phyloP scores from a whole-genome alignment of 2,329 filamentous ascomycete genomes.

The Fusarium lateritium region DNA sequence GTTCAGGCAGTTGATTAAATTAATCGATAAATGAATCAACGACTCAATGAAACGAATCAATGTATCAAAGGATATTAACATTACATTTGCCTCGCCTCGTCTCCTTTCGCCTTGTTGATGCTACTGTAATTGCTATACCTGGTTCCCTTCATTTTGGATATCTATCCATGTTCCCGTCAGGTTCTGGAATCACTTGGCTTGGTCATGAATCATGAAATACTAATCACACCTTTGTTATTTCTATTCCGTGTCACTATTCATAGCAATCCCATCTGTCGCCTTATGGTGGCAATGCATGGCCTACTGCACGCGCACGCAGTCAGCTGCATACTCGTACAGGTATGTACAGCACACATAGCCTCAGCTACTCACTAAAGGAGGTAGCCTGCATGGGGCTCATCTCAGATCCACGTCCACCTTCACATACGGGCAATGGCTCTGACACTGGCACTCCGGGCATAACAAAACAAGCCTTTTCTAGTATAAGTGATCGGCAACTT shows the following conservation, averaged over 20 bases:
- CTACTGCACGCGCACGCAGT: neutral
- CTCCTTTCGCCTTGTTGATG: conserved; percentile 23
- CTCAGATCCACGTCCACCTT: conserved; percentile 17
- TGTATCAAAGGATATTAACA: conserved; percentile 3
- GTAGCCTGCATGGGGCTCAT: conserved; percentile 11
- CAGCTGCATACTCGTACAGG: neutral
- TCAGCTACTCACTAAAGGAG: neutral
- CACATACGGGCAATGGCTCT: neutral
- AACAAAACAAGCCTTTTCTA: conserved; percentile 22
- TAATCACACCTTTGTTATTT: conserved; percentile 7
- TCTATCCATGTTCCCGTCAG: conserved; percentile 14
- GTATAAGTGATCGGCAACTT: conserved; percentile 25
- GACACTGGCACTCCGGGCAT: conserved; percentile 7
- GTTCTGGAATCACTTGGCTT: conserved; percentile 20
- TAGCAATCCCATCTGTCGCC: neutral
- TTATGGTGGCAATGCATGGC: conserved; percentile 14
- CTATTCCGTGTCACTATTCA: neutral
- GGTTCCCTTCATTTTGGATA: conserved; percentile 6
- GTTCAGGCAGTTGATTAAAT: conserved; percentile 1
- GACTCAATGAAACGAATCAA: conserved; percentile 17
- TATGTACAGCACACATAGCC: conserved; percentile 7
- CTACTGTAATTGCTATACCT: conserved; percentile 7
- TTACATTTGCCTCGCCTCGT: conserved; percentile 5
- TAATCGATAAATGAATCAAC: conserved; percentile 4
- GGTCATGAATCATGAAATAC: conserved; percentile 12